phyloP scores from a whole-genome alignment of 805 yeast species.

The Vanderwaltozyma tropicalis region DNA sequence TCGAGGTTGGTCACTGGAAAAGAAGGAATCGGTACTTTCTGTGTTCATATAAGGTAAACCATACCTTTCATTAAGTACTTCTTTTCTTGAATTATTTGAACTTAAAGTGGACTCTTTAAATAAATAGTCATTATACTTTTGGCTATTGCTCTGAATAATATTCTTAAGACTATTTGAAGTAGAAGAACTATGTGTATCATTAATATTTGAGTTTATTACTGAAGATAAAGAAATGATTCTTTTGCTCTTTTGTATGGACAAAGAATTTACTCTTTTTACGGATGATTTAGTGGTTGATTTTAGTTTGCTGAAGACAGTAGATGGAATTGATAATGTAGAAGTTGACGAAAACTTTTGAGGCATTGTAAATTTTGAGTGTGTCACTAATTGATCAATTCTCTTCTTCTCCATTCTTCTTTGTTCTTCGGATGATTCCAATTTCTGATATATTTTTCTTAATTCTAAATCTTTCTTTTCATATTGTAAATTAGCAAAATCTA shows the following conservation, averaged over 20 bases:
- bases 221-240: slow-evolving; percentile 17
- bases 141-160: no score
- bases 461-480: slow-evolving; percentile 47
- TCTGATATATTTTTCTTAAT: slow-evolving; percentile 46
- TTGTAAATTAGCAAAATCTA: slow-evolving; percentile 52
- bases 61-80: no score
- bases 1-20: no score
- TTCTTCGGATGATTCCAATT: slow-evolving; percentile 51
- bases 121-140: no score
- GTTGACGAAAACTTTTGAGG: neutral
- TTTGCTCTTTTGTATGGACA: slow-evolving; percentile 14
- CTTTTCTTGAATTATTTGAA: no score
- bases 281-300: neutral
- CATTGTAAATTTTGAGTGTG: slow-evolving; percentile 9
- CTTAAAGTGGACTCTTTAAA: no score
- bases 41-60: no score
- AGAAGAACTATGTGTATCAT: neutral
- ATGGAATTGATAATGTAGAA: slow-evolving; percentile 5
- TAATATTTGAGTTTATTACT: slow-evolving; percentile 1
- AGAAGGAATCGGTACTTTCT: no score
- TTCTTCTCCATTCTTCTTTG: slow-evolving; percentile 26
- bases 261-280: slow-evolving; percentile 1
- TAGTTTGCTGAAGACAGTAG: slow-evolving; percentile 9
- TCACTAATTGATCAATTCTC: slow-evolving; percentile 10
- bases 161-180: no score